Evolutionary conservation across 2,329 filamentous ascomycete genomes (phyloP).

Genomic region (Cordyceps javanica): DNA sequence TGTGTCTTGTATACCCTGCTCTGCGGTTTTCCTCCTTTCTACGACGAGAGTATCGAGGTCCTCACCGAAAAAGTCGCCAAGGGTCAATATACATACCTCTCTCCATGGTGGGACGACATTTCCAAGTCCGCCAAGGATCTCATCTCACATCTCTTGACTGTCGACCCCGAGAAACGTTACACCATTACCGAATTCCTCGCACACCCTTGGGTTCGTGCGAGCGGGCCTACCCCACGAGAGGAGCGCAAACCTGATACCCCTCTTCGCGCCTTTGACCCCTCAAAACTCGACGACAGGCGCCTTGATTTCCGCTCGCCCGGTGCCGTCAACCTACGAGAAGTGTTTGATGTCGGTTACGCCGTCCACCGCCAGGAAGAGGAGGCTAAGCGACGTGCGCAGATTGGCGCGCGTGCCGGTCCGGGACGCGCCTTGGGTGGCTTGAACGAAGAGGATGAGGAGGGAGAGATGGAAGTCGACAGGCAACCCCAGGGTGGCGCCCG

Average conservation of each 20-base stretch:
- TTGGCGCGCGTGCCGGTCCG: slow-evolving; percentile 63
- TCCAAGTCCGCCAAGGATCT: slow-evolving; percentile 91
- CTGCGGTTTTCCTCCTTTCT: slow-evolving; percentile 96
- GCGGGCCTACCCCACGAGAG: slow-evolving; percentile 49
- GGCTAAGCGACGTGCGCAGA: slow-evolving; percentile 81
- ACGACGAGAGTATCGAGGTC: slow-evolving; percentile 95
- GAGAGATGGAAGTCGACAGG: slow-evolving; percentile 60
- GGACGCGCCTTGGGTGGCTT: slow-evolving; percentile 54
- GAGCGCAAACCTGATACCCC: slow-evolving; percentile 45
- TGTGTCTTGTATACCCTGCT: slow-evolving; percentile 96
- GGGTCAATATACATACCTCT: slow-evolving; percentile 95
- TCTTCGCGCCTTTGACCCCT: slow-evolving; percentile 51
- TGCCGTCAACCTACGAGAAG: slow-evolving; percentile 89
- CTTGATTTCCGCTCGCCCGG: slow-evolving; percentile 94
- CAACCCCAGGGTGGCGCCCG: slow-evolving; percentile 50
- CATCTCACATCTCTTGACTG: slow-evolving; percentile 85
- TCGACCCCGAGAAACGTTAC: slow-evolving; percentile 92
- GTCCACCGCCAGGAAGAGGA: slow-evolving; percentile 97
- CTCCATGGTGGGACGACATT: slow-evolving; percentile 99
- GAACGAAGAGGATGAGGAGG: slow-evolving; percentile 61
- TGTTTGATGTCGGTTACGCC: slow-evolving; percentile 97
- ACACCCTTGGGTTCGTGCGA: slow-evolving; percentile 87
- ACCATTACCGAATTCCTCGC: slow-evolving; percentile 86
- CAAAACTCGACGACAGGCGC: slow-evolving; percentile 55
- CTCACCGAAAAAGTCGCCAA: slow-evolving; percentile 96